A percentile compares a stretch with the other conserved stretches of the same genome.
phyloP scores from a whole-genome alignment of 2,329 filamentous ascomycete species.

The Tetracladium maxilliforme region DNA sequence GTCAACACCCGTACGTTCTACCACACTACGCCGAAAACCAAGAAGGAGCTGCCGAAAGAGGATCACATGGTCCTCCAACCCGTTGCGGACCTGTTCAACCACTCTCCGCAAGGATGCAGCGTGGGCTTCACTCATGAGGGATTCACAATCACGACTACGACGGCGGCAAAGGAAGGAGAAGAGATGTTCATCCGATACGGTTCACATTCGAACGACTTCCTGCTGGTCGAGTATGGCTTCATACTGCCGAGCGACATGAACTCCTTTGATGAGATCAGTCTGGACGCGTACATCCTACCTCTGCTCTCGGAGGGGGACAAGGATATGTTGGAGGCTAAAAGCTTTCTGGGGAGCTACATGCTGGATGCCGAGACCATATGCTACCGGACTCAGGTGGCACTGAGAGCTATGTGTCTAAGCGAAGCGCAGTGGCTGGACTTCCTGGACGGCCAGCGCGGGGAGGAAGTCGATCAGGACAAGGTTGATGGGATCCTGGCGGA shows the following conservation, averaged over 20 bases:
- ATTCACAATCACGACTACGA: slow-evolving; percentile 38
- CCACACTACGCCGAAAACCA: slow-evolving; percentile 22
- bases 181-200: slow-evolving; percentile 61
- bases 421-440: too few relatives aligned
- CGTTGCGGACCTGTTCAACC: slow-evolving; percentile 60
- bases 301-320: slow-evolving; percentile 14
- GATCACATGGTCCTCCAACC: slow-evolving; percentile 58
- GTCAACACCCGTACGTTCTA: slow-evolving; percentile 51
- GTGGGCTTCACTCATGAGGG: slow-evolving; percentile 32
- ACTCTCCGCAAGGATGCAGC: slow-evolving; percentile 31
- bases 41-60: slow-evolving; percentile 20
- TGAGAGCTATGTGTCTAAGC: slow-evolving; percentile 25
- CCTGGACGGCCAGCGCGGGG: too few relatives aligned
- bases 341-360: slow-evolving; percentile 35
- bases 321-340: slow-evolving; percentile 23
- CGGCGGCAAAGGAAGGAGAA: slow-evolving; percentile 36
- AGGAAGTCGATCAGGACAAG: too few relatives aligned
- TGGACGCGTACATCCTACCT: slow-evolving; percentile 12
- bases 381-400: slow-evolving; percentile 38
- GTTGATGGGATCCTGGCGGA: too few relatives aligned
- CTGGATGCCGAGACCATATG: slow-evolving; percentile 34
- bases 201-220: slow-evolving; percentile 54
- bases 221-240: slow-evolving; percentile 48
- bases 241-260: slow-evolving; percentile 9
- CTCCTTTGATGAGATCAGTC: slow-evolving; percentile 5